Evolutionary conservation across 768 basidiomycete species (phyloP).

Genomic region (Amanita fuliginea): DNA sequence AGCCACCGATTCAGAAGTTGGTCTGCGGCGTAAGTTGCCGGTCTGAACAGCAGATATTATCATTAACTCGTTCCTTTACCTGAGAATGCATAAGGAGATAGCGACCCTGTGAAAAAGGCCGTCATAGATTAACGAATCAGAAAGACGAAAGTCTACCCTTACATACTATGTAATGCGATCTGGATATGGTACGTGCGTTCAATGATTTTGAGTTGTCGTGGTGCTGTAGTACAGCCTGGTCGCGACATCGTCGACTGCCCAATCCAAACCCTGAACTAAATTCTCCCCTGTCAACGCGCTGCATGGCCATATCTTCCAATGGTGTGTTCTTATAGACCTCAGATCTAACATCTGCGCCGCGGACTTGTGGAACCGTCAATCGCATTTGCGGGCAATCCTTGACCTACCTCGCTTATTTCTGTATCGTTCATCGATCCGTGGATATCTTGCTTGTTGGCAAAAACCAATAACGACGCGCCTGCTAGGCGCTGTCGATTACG

Average conservation of each 20-base stretch:
- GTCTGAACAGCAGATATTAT: not conserved
- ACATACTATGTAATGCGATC: not conserved
- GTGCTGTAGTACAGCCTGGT: slow-evolving; percentile 75
- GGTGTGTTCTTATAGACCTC: slow-evolving; percentile 71
- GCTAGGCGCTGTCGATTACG: slow-evolving; percentile 62
- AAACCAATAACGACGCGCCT: slow-evolving; percentile 91
- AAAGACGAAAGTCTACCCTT: not conserved
- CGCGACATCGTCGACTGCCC: slow-evolving; percentile 87
- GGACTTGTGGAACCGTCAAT: not conserved
- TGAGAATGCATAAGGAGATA: not conserved
- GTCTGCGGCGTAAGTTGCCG: not conserved
- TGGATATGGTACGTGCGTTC: not conserved
- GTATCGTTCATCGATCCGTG: slow-evolving; percentile 70
- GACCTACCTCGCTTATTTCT: slow-evolving; percentile 76
- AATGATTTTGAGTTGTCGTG: slow-evolving; percentile 5
- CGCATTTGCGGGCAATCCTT: not conserved
- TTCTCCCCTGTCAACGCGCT: slow-evolving; percentile 88
- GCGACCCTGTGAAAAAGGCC: not conserved
- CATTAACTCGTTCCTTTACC: not conserved
- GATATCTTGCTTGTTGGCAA: slow-evolving; percentile 98
- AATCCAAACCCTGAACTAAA: slow-evolving; percentile 76
- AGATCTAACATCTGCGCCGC: slow-evolving; percentile 65
- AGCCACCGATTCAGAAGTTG: not conserved
- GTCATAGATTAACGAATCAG: not conserved
- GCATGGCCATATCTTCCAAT: slow-evolving; percentile 86